phyloP scores from a whole-genome alignment of 805 yeast species.

The Candida sanyiensis region DNA sequence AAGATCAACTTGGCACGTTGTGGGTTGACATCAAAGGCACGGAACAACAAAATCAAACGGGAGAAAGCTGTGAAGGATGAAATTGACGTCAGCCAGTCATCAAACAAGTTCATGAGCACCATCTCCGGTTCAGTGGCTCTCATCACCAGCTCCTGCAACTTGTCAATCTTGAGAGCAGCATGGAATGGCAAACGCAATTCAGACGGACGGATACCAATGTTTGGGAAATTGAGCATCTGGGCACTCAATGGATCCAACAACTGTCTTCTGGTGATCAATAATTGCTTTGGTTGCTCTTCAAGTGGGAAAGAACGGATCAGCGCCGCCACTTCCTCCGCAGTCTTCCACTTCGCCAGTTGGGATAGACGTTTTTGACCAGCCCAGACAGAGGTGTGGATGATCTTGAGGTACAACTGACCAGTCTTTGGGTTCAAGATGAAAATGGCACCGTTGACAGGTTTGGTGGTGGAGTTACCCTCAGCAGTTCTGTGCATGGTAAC shows the following conservation, averaged over 20 bases:
- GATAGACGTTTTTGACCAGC: conserved; percentile 93
- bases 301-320: conserved; percentile 80
- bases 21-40: conserved; percentile 73
- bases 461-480: conserved; percentile 89
- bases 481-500: conserved; percentile 86
- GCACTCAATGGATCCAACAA: conserved; percentile 93
- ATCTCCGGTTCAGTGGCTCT: conserved; percentile 90
- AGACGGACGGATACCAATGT: conserved; percentile 80
- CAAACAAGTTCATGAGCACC: conserved; percentile 86
- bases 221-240: conserved; percentile 95
- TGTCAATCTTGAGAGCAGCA: conserved; percentile 76
- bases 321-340: conserved; percentile 96
- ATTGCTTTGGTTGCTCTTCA: conserved; percentile 92
- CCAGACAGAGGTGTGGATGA: conserved; percentile 93
- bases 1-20: conserved; percentile 73
- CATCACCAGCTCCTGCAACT: conserved; percentile 69
- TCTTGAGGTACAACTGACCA: conserved; percentile 83
- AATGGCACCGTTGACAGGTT: conserved; percentile 89
- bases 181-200: conserved; percentile 88
- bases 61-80: conserved; percentile 94
- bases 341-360: conserved; percentile 94
- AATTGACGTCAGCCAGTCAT: conserved; percentile 83
- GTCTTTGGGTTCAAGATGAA: conserved; percentile 85
- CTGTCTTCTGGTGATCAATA: conserved; percentile 85
- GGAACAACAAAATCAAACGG: conserved; percentile 70